Evolutionary conservation across 202 grass and related monocot genomes (phyloP), one percentile per base, ranked within the genome.

Genomic region (Musa balbisiana): DNA sequence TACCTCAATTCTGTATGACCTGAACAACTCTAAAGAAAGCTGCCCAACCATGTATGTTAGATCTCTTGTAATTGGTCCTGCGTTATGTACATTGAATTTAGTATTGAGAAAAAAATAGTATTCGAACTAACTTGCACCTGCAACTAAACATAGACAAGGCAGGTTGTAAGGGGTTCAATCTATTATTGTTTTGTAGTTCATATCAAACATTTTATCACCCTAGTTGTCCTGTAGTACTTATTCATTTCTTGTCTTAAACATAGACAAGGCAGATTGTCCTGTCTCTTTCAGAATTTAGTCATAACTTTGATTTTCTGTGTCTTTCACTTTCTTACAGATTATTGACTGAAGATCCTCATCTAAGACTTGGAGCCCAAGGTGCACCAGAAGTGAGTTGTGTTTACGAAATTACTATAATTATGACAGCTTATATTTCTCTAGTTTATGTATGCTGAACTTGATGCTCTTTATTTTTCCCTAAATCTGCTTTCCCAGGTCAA

Each of bases 281-380:
- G 5, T 43, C 5, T 53, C 49, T 24, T 16, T 26, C 10, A 72
- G 11, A 12, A 24, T n/a, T 23, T 1, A 2, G 49, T 25, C 49
- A 0, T 73, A 19, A 54, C 8, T 10, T 73, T 74, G 23, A 55
- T 56, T 55, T 52, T 56, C 9, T 25, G 9, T 29, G 23, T 24
- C 33, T 12, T 9, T 11, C 16, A 73, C 29, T 77, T 82, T 29
- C 83, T 52, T 55, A 69, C 83, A 99, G 96, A 82, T 90, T 99
- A 81, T 84, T 99, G 78, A 99, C 91, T 19, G 96, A 99, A 86
- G 91, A 99, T 83, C 96, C 96, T 84, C 96, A 99, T 87, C 91
- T 81, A 78, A 83, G 96, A 59, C 80, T 99, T 74, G 96, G 96
- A 81, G 86, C 91, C 76, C 82, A 92, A 87, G 96, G 96, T 58